Conservation (phyloP, 2,329 filamentous ascomycete genomes). For the Fusarium longipes region DNA sequence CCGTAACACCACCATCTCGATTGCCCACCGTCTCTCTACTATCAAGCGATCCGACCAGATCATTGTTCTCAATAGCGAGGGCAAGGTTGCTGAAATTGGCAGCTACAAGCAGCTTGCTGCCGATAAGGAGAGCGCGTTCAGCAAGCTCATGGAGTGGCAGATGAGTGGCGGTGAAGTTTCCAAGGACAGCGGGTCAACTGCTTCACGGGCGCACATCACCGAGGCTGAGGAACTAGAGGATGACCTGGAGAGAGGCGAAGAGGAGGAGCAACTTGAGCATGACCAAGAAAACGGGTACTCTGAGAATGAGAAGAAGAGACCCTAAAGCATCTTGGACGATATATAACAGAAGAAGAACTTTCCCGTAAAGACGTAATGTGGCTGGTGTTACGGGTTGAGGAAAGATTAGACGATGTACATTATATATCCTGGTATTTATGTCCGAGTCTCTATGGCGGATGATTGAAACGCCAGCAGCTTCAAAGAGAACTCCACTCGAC, state of each 20-base stretch:
- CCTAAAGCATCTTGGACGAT: slow-evolving; percentile 19
- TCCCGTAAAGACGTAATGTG: slow-evolving; percentile 36
- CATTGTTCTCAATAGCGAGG: slow-evolving; percentile 88
- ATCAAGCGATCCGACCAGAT: slow-evolving; percentile 97
- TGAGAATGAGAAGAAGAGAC: slow-evolving; percentile 36
- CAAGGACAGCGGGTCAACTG: slow-evolving; percentile 51
- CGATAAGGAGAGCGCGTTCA: slow-evolving; percentile 84
- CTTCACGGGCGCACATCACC: slow-evolving; percentile 56
- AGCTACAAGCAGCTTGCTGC: slow-evolving; percentile 81
- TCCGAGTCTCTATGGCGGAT: slow-evolving; percentile 40
- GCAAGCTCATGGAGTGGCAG: slow-evolving; percentile 98
- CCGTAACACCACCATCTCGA: slow-evolving; percentile 96
- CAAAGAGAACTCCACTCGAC: slow-evolving; percentile 46
- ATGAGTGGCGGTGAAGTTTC: slow-evolving; percentile 83
- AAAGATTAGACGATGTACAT: slow-evolving; percentile 46
- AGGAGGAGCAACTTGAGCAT: slow-evolving; percentile 49
- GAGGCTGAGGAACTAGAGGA: slow-evolving; percentile 65
- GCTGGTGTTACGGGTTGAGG: slow-evolving; percentile 10
- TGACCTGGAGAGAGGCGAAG: slow-evolving; percentile 57
- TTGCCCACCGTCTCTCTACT: slow-evolving; percentile 93
- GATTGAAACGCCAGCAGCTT: slow-evolving; percentile 26
- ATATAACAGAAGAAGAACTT: slow-evolving; percentile 12
- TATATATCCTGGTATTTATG: slow-evolving; percentile 46
- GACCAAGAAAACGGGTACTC: slow-evolving; percentile 44
- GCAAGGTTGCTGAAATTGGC: slow-evolving; percentile 90